phyloP scores from a whole-genome alignment of 179 eudicot genomes.

The Silene coronaria region DNA sequence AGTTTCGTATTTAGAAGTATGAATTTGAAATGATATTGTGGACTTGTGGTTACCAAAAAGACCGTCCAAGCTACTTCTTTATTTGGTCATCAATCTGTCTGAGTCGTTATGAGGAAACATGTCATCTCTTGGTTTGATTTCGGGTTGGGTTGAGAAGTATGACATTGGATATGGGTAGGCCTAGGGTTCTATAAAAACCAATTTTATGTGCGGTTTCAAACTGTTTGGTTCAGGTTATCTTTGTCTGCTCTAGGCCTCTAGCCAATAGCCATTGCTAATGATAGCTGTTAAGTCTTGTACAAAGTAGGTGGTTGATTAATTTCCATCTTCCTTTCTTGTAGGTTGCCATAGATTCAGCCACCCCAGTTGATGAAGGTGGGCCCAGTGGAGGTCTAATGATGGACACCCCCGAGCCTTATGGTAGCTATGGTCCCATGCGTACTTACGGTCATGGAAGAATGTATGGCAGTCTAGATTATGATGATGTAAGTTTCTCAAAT shows the following conservation, averaged over 20 bases:
- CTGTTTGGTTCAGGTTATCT: not conserved
- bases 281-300: not conserved
- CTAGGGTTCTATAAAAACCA: not conserved
- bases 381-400: slow-evolving; percentile 57
- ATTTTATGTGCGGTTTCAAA: not conserved
- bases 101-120: not conserved
- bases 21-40: too few relatives aligned
- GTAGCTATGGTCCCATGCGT: slow-evolving; percentile 75
- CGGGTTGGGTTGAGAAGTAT: not conserved
- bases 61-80: not conserved
- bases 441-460: slow-evolving; percentile 37
- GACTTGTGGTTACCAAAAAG: not conserved
- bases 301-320: not conserved
- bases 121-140: not conserved
- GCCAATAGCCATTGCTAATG: too few relatives aligned
- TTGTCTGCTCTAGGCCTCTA: not conserved
- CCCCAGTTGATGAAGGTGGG: slow-evolving; percentile 89
- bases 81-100: not conserved
- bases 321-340: slow-evolving; percentile 25
- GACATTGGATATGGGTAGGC: not conserved
- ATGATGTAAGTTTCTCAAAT: slow-evolving; percentile 52
- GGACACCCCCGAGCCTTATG: slow-evolving; percentile 67
- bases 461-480: slow-evolving; percentile 74
- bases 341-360: slow-evolving; percentile 98
- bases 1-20: too few relatives aligned